A percentile compares a stretch with the other conserved stretches of the same genome.
These are phyloP conservation scores for Monilinia fructigena DNA, from an alignment of 2,329 filamentous ascomycete species.

Conservation along the genomic window DNA sequence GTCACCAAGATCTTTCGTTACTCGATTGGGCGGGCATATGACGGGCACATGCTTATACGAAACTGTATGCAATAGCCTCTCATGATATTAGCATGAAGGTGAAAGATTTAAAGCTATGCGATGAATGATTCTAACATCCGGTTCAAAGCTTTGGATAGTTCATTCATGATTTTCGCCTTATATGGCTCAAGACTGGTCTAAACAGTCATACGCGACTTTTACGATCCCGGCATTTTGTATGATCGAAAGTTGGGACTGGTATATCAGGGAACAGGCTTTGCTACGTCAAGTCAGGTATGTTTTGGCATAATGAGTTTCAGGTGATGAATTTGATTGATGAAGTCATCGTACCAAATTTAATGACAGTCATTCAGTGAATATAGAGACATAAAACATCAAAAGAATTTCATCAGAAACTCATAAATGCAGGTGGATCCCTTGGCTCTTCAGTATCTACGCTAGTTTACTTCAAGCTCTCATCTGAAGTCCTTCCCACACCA, in stretches of 20 bases:
- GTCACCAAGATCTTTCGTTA: too few species aligned
- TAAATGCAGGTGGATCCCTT: not conserved
- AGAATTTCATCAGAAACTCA: not conserved
- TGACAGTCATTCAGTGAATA: not conserved
- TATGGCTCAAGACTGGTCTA: not conserved
- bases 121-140: not conserved
- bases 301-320: not conserved
- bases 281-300: too few species aligned
- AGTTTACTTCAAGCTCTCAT: not conserved
- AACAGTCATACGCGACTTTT: too few species aligned
- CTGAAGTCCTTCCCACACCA: not conserved
- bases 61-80: not conserved
- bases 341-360: not conserved
- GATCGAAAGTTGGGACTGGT: not conserved
- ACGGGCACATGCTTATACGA: not conserved
- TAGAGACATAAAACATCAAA: not conserved
- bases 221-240: too few species aligned
- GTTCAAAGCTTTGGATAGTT: too few species aligned
- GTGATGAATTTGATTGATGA: not conserved
- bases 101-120: not conserved
- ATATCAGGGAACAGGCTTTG: not conserved
- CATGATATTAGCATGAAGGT: not conserved
- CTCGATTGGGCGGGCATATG: too few species aligned
- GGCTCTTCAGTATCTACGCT: not conserved
- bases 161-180: too few species aligned